phyloP scores from a whole-genome alignment of 768 basidiomycete genomes.

The Tulasnella sp. region DNA sequence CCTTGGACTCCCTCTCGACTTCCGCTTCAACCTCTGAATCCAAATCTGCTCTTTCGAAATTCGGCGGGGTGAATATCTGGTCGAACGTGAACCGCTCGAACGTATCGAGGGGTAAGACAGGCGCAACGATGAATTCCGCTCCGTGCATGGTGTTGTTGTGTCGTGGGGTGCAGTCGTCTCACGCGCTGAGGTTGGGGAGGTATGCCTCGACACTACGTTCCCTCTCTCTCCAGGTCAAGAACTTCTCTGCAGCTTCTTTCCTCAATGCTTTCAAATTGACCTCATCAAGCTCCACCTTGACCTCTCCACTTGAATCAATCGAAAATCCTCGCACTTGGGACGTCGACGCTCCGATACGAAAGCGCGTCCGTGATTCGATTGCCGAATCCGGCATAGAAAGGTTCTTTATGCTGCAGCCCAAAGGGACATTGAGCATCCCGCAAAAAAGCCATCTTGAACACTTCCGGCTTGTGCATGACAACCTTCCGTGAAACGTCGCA shows the following conservation, averaged over 20 bases:
- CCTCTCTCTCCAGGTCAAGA: slow-evolving; percentile 2
- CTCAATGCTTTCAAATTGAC: background rate
- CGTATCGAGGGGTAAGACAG: background rate
- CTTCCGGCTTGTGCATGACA: background rate
- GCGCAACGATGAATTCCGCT: background rate
- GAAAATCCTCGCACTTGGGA: background rate
- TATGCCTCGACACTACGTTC: background rate
- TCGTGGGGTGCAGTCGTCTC: background rate
- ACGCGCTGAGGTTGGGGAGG: background rate
- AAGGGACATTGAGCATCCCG: background rate
- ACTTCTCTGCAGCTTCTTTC: slow-evolving; percentile 10
- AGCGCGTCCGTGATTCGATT: background rate
- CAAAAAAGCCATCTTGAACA: background rate
- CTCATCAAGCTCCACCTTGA: background rate
- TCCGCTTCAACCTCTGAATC: background rate
- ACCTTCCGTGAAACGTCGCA: background rate
- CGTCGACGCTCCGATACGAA: background rate
- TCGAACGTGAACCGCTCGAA: slow-evolving; percentile 12
- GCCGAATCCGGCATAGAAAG: background rate
- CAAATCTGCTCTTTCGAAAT: background rate
- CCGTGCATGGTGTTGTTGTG: background rate
- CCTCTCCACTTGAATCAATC: background rate
- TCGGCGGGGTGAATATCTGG: background rate
- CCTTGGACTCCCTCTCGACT: no score
- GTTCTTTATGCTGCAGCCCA: background rate